phyloP scores from a whole-genome alignment of 2,329 filamentous ascomycete genomes.

The Diaporthe citriasiana region DNA sequence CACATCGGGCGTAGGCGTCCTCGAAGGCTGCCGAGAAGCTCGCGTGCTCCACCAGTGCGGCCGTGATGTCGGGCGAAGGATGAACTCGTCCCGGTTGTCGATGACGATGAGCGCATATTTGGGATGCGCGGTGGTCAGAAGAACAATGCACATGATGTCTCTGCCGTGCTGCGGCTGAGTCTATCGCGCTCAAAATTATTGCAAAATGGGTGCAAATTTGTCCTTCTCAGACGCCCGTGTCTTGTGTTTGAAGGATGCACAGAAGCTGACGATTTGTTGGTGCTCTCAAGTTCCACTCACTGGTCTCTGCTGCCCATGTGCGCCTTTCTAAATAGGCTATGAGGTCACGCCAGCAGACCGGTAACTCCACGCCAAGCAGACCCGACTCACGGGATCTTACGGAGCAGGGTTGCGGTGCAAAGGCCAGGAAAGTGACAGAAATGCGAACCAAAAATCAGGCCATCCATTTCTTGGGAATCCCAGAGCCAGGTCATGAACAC shows the following conservation, averaged over 20 bases:
- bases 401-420: constrained; percentile 21
- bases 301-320: background rate
- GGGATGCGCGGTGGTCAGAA: constrained; percentile 82
- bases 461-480: background rate
- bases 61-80: constrained; percentile 73
- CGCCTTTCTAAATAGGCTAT: constrained; percentile 8
- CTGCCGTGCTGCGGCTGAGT: constrained; percentile 13
- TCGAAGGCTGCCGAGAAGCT: constrained; percentile 42
- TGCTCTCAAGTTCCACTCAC: background rate
- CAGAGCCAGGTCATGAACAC: background rate
- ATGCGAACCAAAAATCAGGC: background rate
- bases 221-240: background rate
- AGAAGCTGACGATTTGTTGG: background rate
- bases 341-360: constrained; percentile 17
- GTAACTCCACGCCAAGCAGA: constrained; percentile 28
- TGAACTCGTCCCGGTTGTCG: constrained; percentile 84
- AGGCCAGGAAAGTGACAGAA: background rate
- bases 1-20: constrained; percentile 37
- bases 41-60: constrained; percentile 74
- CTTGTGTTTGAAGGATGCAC: background rate
- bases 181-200: background rate
- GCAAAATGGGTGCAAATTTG: background rate
- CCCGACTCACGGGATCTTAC: constrained; percentile 31
- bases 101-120: constrained; percentile 81
- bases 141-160: constrained; percentile 79